These are phyloP conservation scores for Leccinum incarnatum DNA, from an alignment of 768 basidiomycete species.

Conservation along the genomic window DNA sequence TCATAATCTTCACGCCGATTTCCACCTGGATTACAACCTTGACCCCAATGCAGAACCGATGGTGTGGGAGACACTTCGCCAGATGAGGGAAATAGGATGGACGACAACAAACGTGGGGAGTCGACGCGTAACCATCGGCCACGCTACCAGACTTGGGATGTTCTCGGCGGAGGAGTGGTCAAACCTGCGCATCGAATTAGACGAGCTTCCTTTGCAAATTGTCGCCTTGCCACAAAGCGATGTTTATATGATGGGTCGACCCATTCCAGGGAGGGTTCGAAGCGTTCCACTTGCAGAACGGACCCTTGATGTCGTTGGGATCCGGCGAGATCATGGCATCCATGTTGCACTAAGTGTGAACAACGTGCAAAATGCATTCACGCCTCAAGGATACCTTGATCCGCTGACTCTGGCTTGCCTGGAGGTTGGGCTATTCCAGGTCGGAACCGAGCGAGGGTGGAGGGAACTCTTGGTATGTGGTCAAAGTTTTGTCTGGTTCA, in stretches of 20 bases:
- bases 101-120: conserved; percentile 28
- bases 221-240: conserved; percentile 63
- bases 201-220: conserved; percentile 47
- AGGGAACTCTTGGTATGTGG: conserved; percentile 45
- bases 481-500: not conserved
- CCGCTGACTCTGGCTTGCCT: conserved; percentile 59
- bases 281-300: conserved; percentile 43
- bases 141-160: conserved; percentile 57
- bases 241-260: conserved; percentile 65
- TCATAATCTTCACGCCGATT: conserved; percentile 48
- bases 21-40: conserved; percentile 69
- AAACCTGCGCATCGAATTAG: conserved; percentile 34
- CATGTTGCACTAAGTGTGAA: conserved; percentile 58
- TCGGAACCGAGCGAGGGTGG: conserved; percentile 47
- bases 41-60: conserved; percentile 49
- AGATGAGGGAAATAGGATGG: conserved; percentile 35
- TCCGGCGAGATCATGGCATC: conserved; percentile 44
- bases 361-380: conserved; percentile 67
- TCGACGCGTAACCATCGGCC: conserved; percentile 51
- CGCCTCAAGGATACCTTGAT: conserved; percentile 63
- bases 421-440: conserved; percentile 58
- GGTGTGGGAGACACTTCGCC: conserved; percentile 51
- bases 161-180: conserved; percentile 48
- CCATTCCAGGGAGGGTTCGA: conserved; percentile 15
- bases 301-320: conserved; percentile 52